These are phyloP conservation scores for Microdochium trichocladiopsis DNA, from an alignment of 2,329 filamentous ascomycete genomes.

Conservation along the genomic window DNA sequence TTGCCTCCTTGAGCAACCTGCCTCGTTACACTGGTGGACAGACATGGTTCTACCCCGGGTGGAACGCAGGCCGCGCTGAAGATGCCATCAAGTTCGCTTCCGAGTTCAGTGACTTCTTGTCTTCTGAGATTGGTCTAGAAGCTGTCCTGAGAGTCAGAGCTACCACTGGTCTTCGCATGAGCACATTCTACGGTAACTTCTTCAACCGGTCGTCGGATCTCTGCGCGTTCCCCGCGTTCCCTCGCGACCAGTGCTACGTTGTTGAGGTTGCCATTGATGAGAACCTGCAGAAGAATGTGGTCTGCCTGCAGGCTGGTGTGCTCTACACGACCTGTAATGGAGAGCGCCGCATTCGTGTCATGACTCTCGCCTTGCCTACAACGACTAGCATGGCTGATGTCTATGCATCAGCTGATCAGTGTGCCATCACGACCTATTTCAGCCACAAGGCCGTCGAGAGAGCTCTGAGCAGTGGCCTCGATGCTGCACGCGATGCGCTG, in stretches of 20 bases:
- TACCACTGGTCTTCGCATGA: conserved; percentile 92
- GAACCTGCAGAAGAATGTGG: conserved; percentile 81
- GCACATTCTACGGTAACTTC: conserved; percentile 98
- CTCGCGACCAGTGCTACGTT: conserved; percentile 93
- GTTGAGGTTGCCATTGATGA: conserved; percentile 98
- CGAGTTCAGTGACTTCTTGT: conserved; percentile 96
- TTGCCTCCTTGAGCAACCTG: conserved; percentile 90
- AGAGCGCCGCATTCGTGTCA: conserved; percentile 86
- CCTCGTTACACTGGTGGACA: conserved; percentile 95
- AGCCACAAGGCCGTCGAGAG: conserved; percentile 96
- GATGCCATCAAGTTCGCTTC: conserved; percentile 97
- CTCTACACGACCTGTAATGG: conserved; percentile 97
- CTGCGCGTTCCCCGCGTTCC: conserved; percentile 96
- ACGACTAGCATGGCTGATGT: conserved; percentile 85
- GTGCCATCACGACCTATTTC: conserved; percentile 88
- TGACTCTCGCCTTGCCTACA: conserved; percentile 89
- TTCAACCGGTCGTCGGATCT: conserved; percentile 98
- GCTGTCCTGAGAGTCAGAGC: conserved; percentile 93
- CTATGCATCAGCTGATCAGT: conserved; percentile 91
- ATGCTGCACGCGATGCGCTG: conserved; percentile 83
- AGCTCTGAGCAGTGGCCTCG: conserved; percentile 75
- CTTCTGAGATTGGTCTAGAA: conserved; percentile 90
- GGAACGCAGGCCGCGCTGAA: conserved; percentile 89
- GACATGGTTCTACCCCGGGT: conserved; percentile 97
- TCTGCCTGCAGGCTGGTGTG: conserved; percentile 90